A percentile compares a stretch with the other conserved stretches of the same genome.
Conservation (phyloP, 176 grass and related monocot species). For the Raddia distichophylla region DNA sequence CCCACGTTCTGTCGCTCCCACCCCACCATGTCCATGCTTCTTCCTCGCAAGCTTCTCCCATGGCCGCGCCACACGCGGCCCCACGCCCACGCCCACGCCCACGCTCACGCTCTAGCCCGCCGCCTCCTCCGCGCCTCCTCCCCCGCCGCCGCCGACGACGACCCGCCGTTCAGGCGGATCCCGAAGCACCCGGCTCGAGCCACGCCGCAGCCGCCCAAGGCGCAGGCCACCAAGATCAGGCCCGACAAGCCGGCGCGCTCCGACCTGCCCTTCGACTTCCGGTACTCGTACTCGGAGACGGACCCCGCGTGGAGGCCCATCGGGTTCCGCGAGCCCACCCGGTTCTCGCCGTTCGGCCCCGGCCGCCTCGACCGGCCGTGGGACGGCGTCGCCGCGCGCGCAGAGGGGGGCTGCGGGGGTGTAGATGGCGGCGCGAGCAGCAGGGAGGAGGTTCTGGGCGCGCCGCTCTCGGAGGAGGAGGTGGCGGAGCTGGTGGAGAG, state of each 20-base stretch:
- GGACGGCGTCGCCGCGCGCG: constrained; percentile 52
- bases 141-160: constrained; percentile 31
- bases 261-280: constrained; percentile 70
- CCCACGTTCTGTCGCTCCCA: neutral
- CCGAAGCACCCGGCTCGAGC: constrained; percentile 1
- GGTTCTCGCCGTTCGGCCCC: constrained; percentile 81
- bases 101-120: neutral
- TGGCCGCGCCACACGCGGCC: constrained; percentile 20
- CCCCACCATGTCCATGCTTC: constrained; percentile 35
- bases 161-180: constrained; percentile 44
- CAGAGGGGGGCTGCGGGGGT: neutral
- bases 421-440: neutral
- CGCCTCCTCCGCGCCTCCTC: constrained; percentile 35
- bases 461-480: constrained; percentile 52
- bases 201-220: constrained; percentile 4
- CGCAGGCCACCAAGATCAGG: constrained; percentile 29
- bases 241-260: constrained; percentile 47
- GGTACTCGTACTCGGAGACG: constrained; percentile 68
- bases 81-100: neutral
- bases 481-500: constrained; percentile 56
- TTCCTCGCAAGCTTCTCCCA: constrained; percentile 38
- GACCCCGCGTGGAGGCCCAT: constrained; percentile 57
- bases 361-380: constrained; percentile 63
- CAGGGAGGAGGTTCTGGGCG: constrained; percentile 46
- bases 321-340: constrained; percentile 73